phyloP scores from a whole-genome alignment of 345 rosid species.

The Brassica carinata region DNA sequence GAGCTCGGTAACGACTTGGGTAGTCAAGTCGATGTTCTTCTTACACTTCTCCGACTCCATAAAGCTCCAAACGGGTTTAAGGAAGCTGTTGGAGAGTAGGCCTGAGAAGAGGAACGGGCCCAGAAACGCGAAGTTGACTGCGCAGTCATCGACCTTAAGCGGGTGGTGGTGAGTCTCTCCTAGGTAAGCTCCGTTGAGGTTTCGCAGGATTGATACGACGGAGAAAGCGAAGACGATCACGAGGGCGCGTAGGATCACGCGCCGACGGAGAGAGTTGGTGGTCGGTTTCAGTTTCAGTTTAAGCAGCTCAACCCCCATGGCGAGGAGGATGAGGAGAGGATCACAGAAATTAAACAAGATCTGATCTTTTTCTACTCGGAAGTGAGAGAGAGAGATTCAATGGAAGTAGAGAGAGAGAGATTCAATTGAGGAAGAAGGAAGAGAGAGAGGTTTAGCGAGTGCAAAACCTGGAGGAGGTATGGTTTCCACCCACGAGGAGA shows the following conservation, averaged over 20 bases:
- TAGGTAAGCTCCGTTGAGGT: conserved; percentile 44
- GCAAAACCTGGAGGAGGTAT: conserved; percentile 98
- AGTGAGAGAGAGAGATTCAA: too few relatives aligned
- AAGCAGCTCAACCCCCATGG: conserved; percentile 58
- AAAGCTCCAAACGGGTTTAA: conserved; percentile 55
- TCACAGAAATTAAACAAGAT: not conserved
- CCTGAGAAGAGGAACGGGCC: conserved; percentile 39
- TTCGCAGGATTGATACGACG: conserved; percentile 56
- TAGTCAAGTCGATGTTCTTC: conserved; percentile 54
- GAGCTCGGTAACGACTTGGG: conserved; percentile 58
- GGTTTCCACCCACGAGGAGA: conserved; percentile 99
- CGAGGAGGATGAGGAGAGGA: not conserved
- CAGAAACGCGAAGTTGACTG: conserved; percentile 39
- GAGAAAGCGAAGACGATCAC: conserved; percentile 57
- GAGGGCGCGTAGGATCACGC: conserved; percentile 62
- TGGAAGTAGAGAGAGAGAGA: too few relatives aligned
- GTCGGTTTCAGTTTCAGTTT: conserved; percentile 49
- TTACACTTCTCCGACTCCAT: conserved; percentile 47
- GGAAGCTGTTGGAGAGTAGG: conserved; percentile 40
- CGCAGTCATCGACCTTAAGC: conserved; percentile 46
- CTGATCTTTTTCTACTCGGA: not conserved
- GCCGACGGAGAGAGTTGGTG: conserved; percentile 57
- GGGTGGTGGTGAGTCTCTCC: conserved; percentile 41
- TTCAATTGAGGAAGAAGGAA: not conserved
- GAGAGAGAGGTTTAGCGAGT: conserved; percentile 56